These are phyloP conservation scores for Mortierella sp. DNA, from an alignment of 371 early-diverging fungal genomes.

Conservation along the genomic window DNA sequence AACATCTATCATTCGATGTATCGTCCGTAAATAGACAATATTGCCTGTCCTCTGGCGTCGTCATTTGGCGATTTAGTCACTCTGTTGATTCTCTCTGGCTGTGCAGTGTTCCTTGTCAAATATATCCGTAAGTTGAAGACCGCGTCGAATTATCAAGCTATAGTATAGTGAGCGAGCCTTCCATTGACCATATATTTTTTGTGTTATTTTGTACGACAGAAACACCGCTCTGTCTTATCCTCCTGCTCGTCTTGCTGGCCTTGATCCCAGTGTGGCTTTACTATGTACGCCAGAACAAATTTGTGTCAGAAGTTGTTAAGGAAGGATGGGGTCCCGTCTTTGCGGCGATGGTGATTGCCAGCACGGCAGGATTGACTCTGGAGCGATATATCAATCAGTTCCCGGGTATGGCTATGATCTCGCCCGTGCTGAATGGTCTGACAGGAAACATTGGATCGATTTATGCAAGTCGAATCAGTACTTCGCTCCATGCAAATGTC, in stretches of 20 bases:
- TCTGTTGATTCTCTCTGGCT: slow-evolving; percentile 69
- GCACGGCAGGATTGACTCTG: slow-evolving; percentile 81
- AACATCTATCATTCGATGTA: not conserved
- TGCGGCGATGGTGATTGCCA: slow-evolving; percentile 82
- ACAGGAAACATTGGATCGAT: slow-evolving; percentile 88
- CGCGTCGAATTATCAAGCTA: too few species aligned
- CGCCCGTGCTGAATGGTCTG: slow-evolving; percentile 81
- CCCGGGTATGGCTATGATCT: slow-evolving; percentile 80
- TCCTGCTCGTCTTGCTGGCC: slow-evolving; percentile 58
- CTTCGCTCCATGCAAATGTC: slow-evolving; percentile 73
- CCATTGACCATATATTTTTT: too few species aligned
- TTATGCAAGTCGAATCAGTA: slow-evolving; percentile 85
- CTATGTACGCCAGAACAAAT: slow-evolving; percentile 68
- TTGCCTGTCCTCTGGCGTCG: slow-evolving; percentile 79
- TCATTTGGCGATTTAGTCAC: slow-evolving; percentile 82
- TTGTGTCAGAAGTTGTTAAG: slow-evolving; percentile 70
- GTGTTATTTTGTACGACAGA: slow-evolving; percentile 25
- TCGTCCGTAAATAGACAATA: slow-evolving; percentile 61
- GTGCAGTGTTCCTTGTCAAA: slow-evolving; percentile 58
- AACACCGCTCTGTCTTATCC: slow-evolving; percentile 61
- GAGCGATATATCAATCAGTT: slow-evolving; percentile 78
- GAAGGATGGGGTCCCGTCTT: slow-evolving; percentile 84
- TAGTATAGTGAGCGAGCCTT: too few species aligned
- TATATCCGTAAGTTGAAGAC: slow-evolving; percentile 58
- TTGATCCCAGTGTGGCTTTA: slow-evolving; percentile 67